Percentiles rank a stretch among this genome's conserved stretches.
Conservation (phyloP, 192 early-diverging fungal genomes). For the Entomortierella chlamydospora region DNA sequence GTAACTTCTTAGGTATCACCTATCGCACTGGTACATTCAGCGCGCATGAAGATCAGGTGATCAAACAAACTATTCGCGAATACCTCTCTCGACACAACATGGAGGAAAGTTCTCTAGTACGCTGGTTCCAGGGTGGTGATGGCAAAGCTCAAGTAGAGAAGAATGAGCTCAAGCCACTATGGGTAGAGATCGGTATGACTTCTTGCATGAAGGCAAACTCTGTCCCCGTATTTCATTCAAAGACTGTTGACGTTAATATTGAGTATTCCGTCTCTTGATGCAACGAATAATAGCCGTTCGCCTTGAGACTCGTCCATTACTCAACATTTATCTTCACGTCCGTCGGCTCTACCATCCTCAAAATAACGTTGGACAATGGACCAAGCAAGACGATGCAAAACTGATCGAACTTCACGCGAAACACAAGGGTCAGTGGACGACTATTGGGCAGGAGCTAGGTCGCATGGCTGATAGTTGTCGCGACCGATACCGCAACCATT, state of each 20-base stretch:
- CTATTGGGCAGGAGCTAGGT: conserved; percentile 32
- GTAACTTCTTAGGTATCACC: conserved; percentile 6
- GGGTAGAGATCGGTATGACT: conserved; percentile 43
- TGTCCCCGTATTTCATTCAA: too few species aligned
- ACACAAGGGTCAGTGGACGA: conserved; percentile 46
- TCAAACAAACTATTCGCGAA: conserved; percentile 26
- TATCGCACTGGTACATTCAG: conserved; percentile 24
- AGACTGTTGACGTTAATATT: too few species aligned
- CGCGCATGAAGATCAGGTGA: conserved; percentile 19
- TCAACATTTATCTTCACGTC: conserved; percentile 36
- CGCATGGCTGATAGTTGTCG: conserved; percentile 48
- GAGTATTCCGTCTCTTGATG: not conserved
- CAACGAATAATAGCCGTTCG: conserved; percentile 18
- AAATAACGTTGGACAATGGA: conserved; percentile 47
- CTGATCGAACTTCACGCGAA: conserved; percentile 23
- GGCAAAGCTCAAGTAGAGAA: conserved; percentile 4
- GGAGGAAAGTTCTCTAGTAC: not conserved
- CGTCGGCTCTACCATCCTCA: conserved; percentile 41
- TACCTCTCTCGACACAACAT: conserved; percentile 26
- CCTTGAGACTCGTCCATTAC: conserved; percentile 29
- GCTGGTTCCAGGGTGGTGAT: conserved; percentile 10
- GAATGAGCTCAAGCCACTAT: conserved; percentile 36
- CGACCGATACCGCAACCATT: conserved; percentile 41
- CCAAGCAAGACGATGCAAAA: conserved; percentile 37
- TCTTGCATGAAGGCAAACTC: not conserved